These are phyloP conservation scores for Sporothrix luriei DNA, from an alignment of 2,329 filamentous ascomycete genomes.

Conservation along the genomic window DNA sequence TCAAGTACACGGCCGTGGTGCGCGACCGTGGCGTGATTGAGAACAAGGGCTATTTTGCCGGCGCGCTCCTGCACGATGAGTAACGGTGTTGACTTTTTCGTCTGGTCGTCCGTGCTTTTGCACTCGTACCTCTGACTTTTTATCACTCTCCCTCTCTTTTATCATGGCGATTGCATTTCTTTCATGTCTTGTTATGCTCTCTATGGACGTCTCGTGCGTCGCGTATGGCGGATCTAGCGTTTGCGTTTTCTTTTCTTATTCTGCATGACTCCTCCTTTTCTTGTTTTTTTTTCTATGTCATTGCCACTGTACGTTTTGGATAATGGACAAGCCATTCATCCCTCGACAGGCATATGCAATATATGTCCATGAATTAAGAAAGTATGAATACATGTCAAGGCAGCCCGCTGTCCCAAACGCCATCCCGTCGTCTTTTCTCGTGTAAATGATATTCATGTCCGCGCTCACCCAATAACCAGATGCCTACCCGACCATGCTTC, in stretches of 20 bases:
- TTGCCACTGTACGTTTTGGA: background rate
- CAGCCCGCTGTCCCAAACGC: slow-evolving; percentile 12
- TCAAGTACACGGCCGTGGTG: slow-evolving; percentile 95
- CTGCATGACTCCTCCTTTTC: slow-evolving; percentile 22
- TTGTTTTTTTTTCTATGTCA: background rate
- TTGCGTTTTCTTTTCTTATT: slow-evolving; percentile 35
- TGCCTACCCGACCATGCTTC: slow-evolving; percentile 92
- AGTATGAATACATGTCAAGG: background rate
- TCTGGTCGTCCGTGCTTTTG: background rate
- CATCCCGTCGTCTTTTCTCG: background rate
- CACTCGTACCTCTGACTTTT: background rate
- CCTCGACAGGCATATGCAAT: background rate
- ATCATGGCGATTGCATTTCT: slow-evolving; percentile 1
- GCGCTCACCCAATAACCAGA: background rate
- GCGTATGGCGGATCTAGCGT: slow-evolving; percentile 21
- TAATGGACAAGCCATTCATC: background rate
- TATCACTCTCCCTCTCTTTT: background rate
- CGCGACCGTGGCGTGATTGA: slow-evolving; percentile 93
- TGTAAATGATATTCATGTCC: background rate
- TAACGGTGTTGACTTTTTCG: slow-evolving; percentile 31
- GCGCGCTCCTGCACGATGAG: slow-evolving; percentile 65
- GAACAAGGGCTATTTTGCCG: slow-evolving; percentile 96
- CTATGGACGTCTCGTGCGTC: slow-evolving; percentile 21
- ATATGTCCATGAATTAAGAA: slow-evolving; percentile 4
- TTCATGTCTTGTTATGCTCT: slow-evolving; percentile 18